Conservation (phyloP, 2,329 filamentous ascomycete genomes). For the Verticillium albo-atrum region DNA sequence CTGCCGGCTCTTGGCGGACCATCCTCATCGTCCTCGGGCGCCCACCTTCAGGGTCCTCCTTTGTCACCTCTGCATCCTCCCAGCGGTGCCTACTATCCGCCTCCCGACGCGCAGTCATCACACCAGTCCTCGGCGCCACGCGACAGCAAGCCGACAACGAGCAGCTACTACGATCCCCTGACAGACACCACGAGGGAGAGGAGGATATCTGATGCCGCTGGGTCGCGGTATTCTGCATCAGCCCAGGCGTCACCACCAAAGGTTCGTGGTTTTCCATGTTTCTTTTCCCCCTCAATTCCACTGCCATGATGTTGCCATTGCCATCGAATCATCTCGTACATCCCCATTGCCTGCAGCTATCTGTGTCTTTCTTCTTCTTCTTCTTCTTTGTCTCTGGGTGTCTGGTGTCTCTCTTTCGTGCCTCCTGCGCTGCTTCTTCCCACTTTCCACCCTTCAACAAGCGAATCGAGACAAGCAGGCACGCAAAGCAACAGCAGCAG, state of each 20-base stretch:
- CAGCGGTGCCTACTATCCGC: constrained; percentile 34
- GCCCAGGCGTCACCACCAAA: constrained; percentile 39
- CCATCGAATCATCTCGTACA: constrained; percentile 10
- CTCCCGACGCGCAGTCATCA: constrained; percentile 20
- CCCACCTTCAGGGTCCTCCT: constrained; percentile 18
- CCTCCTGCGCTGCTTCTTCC: not conserved
- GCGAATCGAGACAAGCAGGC: not conserved
- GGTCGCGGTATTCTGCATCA: constrained; percentile 38
- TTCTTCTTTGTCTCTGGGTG: constrained; percentile 16
- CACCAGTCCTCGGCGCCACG: not conserved
- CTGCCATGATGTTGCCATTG: not conserved
- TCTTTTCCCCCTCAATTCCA: not conserved
- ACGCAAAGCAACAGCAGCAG: not conserved
- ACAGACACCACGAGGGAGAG: constrained; percentile 46
- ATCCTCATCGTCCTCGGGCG: constrained; percentile 15
- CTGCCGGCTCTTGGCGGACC: constrained; percentile 6
- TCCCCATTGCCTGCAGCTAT: constrained; percentile 3
- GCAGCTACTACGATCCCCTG: constrained; percentile 51
- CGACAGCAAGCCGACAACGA: constrained; percentile 30
- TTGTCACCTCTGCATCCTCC: constrained; percentile 40
- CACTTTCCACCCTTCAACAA: not conserved
- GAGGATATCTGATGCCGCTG: constrained; percentile 34
- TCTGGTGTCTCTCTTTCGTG: constrained; percentile 6
- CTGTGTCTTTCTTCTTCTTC: constrained; percentile 6
- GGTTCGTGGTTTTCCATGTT: constrained; percentile 30